These are phyloP conservation scores for Saccharomycopsis fodiens DNA, from an alignment of 805 yeast genomes.

Conservation along the genomic window DNA sequence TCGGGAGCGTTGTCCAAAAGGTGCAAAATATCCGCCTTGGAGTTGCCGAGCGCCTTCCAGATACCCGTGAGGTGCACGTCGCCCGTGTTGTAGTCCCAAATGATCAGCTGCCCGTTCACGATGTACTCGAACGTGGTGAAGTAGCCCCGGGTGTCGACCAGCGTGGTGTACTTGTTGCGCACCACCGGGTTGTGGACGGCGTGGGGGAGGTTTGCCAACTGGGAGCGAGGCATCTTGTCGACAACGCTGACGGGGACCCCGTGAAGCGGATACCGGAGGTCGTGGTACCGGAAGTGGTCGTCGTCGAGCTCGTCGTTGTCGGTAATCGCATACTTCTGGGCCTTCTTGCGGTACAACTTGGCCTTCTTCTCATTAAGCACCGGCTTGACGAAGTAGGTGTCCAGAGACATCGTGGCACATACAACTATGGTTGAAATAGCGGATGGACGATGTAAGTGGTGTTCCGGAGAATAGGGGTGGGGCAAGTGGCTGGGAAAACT, in stretches of 20 bases:
- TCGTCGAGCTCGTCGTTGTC: constrained; percentile 17
- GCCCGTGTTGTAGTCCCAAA: constrained; percentile 83
- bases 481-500: not conserved
- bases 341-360: constrained; percentile 12
- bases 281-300: constrained; percentile 6
- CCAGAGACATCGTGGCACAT: constrained; percentile 1
- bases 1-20: constrained; percentile 57
- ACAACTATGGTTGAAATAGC: not conserved
- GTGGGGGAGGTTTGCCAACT: constrained; percentile 17
- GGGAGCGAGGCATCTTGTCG: constrained; percentile 7
- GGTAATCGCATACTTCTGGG: not conserved
- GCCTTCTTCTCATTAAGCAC: constrained; percentile 15
- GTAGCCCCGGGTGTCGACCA: constrained; percentile 63
- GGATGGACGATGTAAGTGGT: not conserved
- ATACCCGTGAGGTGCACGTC: constrained; percentile 82
- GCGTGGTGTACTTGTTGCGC: constrained; percentile 57
- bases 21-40: constrained; percentile 72
- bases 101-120: constrained; percentile 63
- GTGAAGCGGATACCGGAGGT: constrained; percentile 16
- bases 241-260: constrained; percentile 6
- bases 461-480: not conserved
- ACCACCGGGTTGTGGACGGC: constrained; percentile 15
- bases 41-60: constrained; percentile 69
- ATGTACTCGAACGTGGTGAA: constrained; percentile 67
- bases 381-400: constrained; percentile 16